Percentiles rank a stretch among this genome's conserved stretches.
Conservation (phyloP, 1,284 basidiomycete genomes). For the Boletus semigastroideus region DNA sequence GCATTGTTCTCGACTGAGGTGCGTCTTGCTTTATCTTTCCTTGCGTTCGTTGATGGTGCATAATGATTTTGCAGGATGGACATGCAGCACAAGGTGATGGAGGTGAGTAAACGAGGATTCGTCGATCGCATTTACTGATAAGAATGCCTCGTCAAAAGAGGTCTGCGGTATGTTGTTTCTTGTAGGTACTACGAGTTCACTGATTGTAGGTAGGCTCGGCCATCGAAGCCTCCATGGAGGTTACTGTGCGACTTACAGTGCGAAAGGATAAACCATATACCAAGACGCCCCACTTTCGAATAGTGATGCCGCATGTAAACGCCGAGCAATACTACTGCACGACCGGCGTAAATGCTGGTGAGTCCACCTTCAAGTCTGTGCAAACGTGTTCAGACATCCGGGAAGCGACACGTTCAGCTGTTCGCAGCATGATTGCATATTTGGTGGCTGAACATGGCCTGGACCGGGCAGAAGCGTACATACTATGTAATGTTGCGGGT, state of each 20-base stretch:
- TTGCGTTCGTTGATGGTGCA: not conserved
- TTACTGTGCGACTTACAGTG: slow-evolving; percentile 54
- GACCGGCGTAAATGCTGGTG: slow-evolving; percentile 52
- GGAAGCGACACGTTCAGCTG: slow-evolving; percentile 53
- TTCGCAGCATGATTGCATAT: slow-evolving; percentile 56
- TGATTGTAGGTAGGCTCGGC: slow-evolving; percentile 45
- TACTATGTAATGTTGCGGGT: slow-evolving; percentile 60
- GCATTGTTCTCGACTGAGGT: slow-evolving; percentile 62
- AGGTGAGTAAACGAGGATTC: slow-evolving; percentile 36
- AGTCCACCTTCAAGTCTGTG: not conserved
- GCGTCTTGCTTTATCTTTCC: slow-evolving; percentile 19
- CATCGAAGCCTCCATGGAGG: slow-evolving; percentile 61
- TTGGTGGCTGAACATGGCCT: slow-evolving; percentile 44
- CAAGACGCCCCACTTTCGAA: slow-evolving; percentile 56
- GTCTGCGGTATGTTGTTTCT: slow-evolving; percentile 47
- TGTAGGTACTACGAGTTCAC: not conserved
- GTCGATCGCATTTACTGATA: slow-evolving; percentile 6
- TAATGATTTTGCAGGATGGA: slow-evolving; percentile 45
- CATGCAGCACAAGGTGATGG: slow-evolving; percentile 68
- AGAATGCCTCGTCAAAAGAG: slow-evolving; percentile 31
- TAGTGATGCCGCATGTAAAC: slow-evolving; percentile 19
- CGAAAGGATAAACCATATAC: slow-evolving; percentile 56
- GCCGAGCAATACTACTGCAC: slow-evolving; percentile 54
- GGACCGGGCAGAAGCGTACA: slow-evolving; percentile 49
- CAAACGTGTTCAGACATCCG: slow-evolving; percentile 41